These are phyloP conservation scores for Vitis hybrid DNA, from an alignment of 177 flowering plant species.

Conservation along the genomic window DNA sequence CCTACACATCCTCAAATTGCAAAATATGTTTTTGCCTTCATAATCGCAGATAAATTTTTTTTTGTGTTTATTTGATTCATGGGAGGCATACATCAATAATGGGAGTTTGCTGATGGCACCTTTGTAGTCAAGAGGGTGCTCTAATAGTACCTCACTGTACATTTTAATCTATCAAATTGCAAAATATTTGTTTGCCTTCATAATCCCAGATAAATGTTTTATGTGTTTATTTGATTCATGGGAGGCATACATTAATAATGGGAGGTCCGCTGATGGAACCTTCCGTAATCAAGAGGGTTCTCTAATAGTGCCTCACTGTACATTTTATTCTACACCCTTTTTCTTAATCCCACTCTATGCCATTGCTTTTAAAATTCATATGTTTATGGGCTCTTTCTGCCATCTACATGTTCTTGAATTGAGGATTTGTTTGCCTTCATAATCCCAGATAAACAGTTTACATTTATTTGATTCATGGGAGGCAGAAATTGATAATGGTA, in stretches of 20 bases:
- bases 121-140: neutral
- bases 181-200: constrained; percentile 4
- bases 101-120: neutral
- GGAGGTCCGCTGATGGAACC: constrained; percentile 16
- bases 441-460: constrained; percentile 11
- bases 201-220: constrained; percentile 12
- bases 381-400: too few relatives aligned
- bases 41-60: too few relatives aligned
- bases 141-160: constrained; percentile 12
- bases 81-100: too few relatives aligned
- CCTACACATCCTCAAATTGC: too few relatives aligned
- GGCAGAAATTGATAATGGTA: constrained; percentile 15
- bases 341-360: neutral
- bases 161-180: neutral
- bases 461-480: constrained; percentile 22
- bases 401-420: too few relatives aligned
- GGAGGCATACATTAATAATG: constrained; percentile 13
- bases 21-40: neutral
- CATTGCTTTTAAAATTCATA: neutral
- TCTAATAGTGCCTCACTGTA: constrained; percentile 11
- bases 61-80: too few relatives aligned
- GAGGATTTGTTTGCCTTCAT: constrained; percentile 7
- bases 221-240: constrained; percentile 19
- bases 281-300: neutral
- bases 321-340: neutral